A percentile compares a stretch with the other conserved stretches of the same genome.
Evolutionary conservation across 768 basidiomycete species (phyloP).

Genomic region (Pleurotus cornucopiae): DNA sequence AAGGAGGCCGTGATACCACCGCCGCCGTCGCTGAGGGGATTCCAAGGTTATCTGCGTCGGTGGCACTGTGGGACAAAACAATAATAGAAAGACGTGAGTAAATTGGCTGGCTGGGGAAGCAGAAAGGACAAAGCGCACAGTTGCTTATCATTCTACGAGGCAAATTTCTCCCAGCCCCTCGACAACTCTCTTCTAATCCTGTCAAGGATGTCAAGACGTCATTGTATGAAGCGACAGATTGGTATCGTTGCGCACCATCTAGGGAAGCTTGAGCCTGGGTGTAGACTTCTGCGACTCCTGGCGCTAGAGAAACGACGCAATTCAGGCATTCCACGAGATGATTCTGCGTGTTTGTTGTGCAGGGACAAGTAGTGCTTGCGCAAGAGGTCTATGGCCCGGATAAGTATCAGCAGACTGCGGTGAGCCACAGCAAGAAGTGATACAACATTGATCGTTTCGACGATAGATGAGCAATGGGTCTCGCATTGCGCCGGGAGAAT

Average conservation of each 20-base stretch:
- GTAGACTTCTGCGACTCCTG: background rate
- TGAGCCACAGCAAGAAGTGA: background rate
- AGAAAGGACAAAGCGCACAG: background rate
- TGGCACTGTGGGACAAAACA: background rate
- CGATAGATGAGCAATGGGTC: background rate
- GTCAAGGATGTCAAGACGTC: background rate
- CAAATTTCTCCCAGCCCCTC: background rate
- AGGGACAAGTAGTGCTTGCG: background rate
- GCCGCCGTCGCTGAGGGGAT: background rate
- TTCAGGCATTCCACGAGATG: background rate
- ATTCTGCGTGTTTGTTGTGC: background rate
- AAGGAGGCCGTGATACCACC: background rate
- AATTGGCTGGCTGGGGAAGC: background rate
- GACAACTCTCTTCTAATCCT: slow-evolving; percentile 4
- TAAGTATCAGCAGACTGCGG: background rate
- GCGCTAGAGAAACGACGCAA: slow-evolving; percentile 1
- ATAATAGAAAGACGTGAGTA: background rate
- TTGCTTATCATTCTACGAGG: background rate
- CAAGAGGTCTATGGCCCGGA: background rate
- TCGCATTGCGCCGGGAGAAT: background rate
- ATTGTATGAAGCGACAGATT: too few species aligned
- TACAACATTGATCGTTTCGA: slow-evolving; percentile 4
- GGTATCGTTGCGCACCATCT: background rate
- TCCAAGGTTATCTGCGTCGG: background rate
- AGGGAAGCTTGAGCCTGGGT: slow-evolving; percentile 1